Percentiles rank a stretch among this genome's conserved stretches.
phyloP scores from a whole-genome alignment of 192 early-diverging fungal species.

The Entomortierella parvispora region DNA sequence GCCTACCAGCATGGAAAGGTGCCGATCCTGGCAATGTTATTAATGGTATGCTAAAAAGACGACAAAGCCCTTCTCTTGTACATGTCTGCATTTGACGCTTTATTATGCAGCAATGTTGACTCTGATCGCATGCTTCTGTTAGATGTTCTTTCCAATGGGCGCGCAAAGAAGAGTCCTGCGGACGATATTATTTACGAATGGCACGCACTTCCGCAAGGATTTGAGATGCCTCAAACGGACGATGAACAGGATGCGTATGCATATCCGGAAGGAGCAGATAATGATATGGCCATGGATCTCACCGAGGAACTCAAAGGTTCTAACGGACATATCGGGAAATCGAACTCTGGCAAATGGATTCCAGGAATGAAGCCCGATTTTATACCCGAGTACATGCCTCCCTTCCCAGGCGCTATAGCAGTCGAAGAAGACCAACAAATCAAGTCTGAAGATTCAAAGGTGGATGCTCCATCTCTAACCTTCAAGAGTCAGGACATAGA shows the following conservation, averaged over 20 bases:
- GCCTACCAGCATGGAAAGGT: slow-evolving; percentile 55
- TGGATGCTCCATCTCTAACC: neutral
- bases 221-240: slow-evolving; percentile 30
- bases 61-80: no score
- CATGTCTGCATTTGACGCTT: neutral
- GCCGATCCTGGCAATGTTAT: slow-evolving; percentile 59
- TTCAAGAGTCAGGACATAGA: no score
- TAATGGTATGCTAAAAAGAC: slow-evolving; percentile 48
- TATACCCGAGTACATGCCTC: slow-evolving; percentile 51
- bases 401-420: slow-evolving; percentile 33
- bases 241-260: slow-evolving; percentile 49
- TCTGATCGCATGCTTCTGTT: neutral
- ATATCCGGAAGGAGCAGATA: slow-evolving; percentile 35
- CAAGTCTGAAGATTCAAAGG: neutral
- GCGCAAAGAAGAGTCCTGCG: slow-evolving; percentile 4
- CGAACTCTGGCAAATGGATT: slow-evolving; percentile 14
- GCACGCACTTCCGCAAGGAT: slow-evolving; percentile 40
- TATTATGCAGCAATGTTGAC: neutral
- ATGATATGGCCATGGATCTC: neutral
- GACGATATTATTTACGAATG: slow-evolving; percentile 45
- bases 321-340: neutral
- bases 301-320: neutral
- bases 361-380: slow-evolving; percentile 23
- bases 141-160: slow-evolving; percentile 38
- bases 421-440: slow-evolving; percentile 1